Base-by-base conservation (phyloP, 192 early-diverging fungal genomes). In the Dissophora ornata region DNA sequence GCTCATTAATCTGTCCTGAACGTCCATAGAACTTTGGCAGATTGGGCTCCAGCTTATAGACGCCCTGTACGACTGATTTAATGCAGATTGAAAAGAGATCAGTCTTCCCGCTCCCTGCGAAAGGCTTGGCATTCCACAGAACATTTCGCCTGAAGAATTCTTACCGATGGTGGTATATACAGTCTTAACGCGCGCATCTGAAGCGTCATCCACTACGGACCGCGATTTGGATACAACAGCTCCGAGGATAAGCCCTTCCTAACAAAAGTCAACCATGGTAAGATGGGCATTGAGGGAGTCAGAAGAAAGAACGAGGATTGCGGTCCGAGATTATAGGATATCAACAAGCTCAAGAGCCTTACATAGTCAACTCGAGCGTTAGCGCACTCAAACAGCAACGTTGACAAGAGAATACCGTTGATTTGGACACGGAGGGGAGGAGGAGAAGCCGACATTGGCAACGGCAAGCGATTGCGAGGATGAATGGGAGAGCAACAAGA, bases 361-460 rank as follows among this genome's bases (percentile, higher is more conserved):
- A 77, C 73, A 62, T 62, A 77, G n/a, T 77, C 64, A 0, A 77
- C 59, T 8, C 73, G 57, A 16, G 73, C 73, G 59, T 77, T 77
- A 9, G 73, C 58, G 18, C 73, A 77, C 49, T 77, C 73, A 24
- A 77, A 77, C 24, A 77, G 53, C 22, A 77, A 24, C 1, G 73
- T 77, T 26, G 73, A 77, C 9, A 77, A 52, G 25, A 77, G 64
- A 26, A 77, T 67, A 29, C 73, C 73, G 15, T 67, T 77, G 28
- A 77, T 45, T 16, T 77, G 73, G 24, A 67, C 38, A 6, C 64
- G 65, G 26, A 77, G 73, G 15, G 44, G 32, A 15, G 47, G 66
- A 25, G 64, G 63, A 9, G 38, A 12, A 7, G 44, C 44, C 15
- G 33, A 38, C 62, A 74, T 74, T 26, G 66, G 18, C 2, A n/a